Conservation (phyloP, 2,329 filamentous ascomycete genomes). For the Apiospora rasikravindrae region DNA sequence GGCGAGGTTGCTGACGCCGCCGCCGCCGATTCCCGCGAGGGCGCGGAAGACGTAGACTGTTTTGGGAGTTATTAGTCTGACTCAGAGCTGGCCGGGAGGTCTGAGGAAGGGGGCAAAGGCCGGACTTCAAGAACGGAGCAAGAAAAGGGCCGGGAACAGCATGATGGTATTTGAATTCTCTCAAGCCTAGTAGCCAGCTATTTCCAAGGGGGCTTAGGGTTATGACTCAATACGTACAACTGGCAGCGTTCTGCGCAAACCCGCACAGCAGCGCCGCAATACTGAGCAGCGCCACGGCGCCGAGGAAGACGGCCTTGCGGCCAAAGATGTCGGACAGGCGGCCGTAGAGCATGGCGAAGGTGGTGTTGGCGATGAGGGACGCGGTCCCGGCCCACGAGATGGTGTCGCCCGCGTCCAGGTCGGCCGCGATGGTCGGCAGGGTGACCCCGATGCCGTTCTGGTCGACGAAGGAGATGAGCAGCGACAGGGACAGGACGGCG, state of each 20-base stretch:
- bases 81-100: too few relatives aligned
- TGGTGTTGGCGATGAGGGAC: conserved; percentile 55
- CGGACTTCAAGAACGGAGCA: too few relatives aligned
- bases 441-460: conserved; percentile 42
- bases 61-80: too few relatives aligned
- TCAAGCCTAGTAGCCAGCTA: too few relatives aligned
- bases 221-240: conserved; percentile 20
- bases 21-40: conserved; percentile 42
- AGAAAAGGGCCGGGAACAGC: too few relatives aligned
- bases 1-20: conserved; percentile 41
- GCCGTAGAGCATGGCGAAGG: conserved; percentile 75
- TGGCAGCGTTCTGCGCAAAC: conserved; percentile 36
- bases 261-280: conserved; percentile 40
- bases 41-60: conserved; percentile 42
- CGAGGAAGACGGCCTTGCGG: conserved; percentile 40
- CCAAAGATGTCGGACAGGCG: conserved; percentile 67
- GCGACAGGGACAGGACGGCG: conserved; percentile 35
- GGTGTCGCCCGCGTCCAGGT: conserved; percentile 38
- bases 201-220: not conserved
- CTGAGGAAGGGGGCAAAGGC: too few relatives aligned
- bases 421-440: conserved; percentile 43
- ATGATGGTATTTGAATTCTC: too few relatives aligned
- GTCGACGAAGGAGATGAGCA: conserved; percentile 44
- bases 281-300: conserved; percentile 35
- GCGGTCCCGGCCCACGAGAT: conserved; percentile 44